Evolutionary conservation across 257 asterid genomes (phyloP), one percentile per base, ranked within the genome.

Genomic region (Salvia splendens): DNA sequence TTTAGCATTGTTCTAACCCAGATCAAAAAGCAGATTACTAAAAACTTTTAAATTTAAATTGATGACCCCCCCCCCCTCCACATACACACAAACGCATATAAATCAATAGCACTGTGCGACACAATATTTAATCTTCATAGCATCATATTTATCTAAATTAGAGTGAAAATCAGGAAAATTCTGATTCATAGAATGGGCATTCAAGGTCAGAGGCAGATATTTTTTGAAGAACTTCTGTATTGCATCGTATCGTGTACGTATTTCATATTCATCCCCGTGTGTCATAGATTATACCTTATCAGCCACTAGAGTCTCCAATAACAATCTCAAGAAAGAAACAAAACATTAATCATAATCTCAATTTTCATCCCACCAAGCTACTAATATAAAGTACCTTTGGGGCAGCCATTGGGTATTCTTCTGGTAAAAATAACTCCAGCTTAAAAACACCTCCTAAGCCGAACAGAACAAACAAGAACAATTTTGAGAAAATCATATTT

Each of bases 391-490:
- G 52, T 84, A 86, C 97, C 96, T 88, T 93, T 6, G 96, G 96
- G 63, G 99, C 99, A 76, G 99, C 99, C 99, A 94, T 94, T 12
- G 99, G 99, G 75, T 94, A 94, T 67, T 94, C 97, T 79, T 91
- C 97, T n/a, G 99, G 96, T 74, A 94, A 76, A 85, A 94, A 94
- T 59, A 94, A 78, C 82, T 94, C 96, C 77, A 94, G 84, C 95
- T 94, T 94, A 70, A 94, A 94, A 61, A 94, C 97, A 61, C 99
- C 99, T 42, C 99, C 99, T 94, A 68, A 47, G 74, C 12, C 61
- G 48, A 16, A 62, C 67, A 36, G 20, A 64, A 75, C 70, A 33
- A 58, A 38, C 6, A 49, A 15, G 17, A 15, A 50, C 41, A 35
- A 59, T 57, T 57, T 15, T 54, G 35, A 69, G 50, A 49, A 36